Base-by-base conservation (phyloP, 345 rosid genomes). In the Balakata baccata region DNA sequence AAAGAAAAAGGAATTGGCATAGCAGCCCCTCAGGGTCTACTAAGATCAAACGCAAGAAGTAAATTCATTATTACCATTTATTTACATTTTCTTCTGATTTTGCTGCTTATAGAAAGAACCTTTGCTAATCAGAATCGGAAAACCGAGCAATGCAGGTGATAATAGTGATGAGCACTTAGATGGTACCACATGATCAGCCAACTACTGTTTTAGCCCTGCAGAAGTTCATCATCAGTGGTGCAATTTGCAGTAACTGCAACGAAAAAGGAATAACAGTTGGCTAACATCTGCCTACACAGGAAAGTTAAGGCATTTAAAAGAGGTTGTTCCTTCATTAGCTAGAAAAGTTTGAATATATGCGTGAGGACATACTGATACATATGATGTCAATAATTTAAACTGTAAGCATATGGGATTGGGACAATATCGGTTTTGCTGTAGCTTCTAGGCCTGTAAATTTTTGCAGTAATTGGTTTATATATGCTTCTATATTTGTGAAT, bases 1-100 rank as follows among this genome's bases (percentile, higher is more conserved):
- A 92, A 81, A 85, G 97, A 69, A 92, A 92, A 83, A 90, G 96
- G 82, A 92, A 92, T 77, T 92, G 93, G 97, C 88, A 90, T 77
- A 85, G 83, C 75, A 92, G 81, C 78, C 79, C 92, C 22, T 86
- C 96, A 29, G 86, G 89, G 25, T 84, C 93, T 23, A 79, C 89
- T 3, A 92, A 89, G 88, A 85, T 82, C 89, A 92, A 90, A 66
- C 96, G 96, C 73, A 92, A 88, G 87, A 87, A 86, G 95, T 92
- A 89, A 66, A 80, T 58, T 57, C 34, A 59, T 58, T 2, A 45
- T 20, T 49, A 9, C 58, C 57, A n/a, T 41, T 29, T 43, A 29
- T 57, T 17, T 66, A 53, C 34, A 69, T 58, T 37, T 10, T n/a
- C 41, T 63, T 7, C 51, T 25, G 38, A 54, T 53, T 52, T 66